phyloP scores from a whole-genome alignment of 2,329 filamentous ascomycete genomes.

The Trichoderma afroharzianum region DNA sequence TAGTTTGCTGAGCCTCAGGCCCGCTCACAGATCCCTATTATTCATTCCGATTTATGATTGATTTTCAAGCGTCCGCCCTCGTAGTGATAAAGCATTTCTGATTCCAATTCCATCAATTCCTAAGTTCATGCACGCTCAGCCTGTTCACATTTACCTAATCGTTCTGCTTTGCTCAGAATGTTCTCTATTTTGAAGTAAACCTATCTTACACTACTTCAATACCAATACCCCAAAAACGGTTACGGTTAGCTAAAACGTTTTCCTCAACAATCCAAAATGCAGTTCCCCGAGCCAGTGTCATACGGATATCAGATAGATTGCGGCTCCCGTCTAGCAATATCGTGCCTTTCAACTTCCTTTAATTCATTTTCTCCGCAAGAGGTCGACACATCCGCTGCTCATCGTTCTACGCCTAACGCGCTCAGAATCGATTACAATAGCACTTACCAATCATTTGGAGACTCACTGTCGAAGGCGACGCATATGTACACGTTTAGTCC shows the following conservation, averaged over 20 bases:
- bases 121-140: constrained; percentile 15
- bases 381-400: constrained; percentile 43
- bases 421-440: constrained; percentile 37
- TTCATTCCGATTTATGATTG: constrained; percentile 39
- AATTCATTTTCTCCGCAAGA: constrained; percentile 38
- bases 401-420: constrained; percentile 41
- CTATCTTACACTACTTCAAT: constrained; percentile 18
- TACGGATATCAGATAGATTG: no score
- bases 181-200: constrained; percentile 11
- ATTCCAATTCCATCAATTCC: constrained; percentile 25
- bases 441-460: constrained; percentile 29
- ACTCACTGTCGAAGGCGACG: constrained; percentile 35
- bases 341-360: constrained; percentile 37
- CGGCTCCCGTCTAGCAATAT: constrained; percentile 33
- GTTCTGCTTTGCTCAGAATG: constrained; percentile 16
- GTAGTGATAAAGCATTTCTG: constrained; percentile 34
- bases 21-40: constrained; percentile 29
- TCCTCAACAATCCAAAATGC: constrained; percentile 28
- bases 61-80: constrained; percentile 39
- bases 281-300: constrained; percentile 33
- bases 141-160: constrained; percentile 15
- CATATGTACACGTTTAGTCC: constrained; percentile 34
- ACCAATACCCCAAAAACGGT: no score
- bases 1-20: no score
- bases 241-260: neutral